A percentile compares a stretch with the other conserved stretches of the same genome.
These are phyloP conservation scores for Apiospora kogelbergensis DNA, from an alignment of 2,329 filamentous ascomycete genomes.

Conservation along the genomic window DNA sequence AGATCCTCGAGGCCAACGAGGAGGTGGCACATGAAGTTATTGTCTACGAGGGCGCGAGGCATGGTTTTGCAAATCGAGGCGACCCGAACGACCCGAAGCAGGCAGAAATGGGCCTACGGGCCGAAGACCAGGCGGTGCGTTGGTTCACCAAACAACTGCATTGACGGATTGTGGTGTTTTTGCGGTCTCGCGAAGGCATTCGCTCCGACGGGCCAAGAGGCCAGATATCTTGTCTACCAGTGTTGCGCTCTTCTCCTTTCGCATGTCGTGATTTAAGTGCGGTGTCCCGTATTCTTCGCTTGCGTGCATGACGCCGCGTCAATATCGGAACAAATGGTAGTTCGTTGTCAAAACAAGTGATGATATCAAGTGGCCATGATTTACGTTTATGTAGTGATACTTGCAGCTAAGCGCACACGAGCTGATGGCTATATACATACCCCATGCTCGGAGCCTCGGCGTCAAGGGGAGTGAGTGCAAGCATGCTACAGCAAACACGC, in stretches of 20 bases:
- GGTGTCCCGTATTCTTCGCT: background rate
- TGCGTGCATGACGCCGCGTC: background rate
- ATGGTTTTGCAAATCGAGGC: conserved; percentile 30
- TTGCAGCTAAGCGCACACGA: background rate
- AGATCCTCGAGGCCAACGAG: conserved; percentile 27
- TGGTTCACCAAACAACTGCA: conserved; percentile 27
- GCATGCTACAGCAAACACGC: background rate
- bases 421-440: background rate
- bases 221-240: background rate
- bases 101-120: conserved; percentile 23
- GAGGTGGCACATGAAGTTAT: conserved; percentile 23
- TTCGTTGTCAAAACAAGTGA: background rate
- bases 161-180: background rate
- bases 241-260: background rate
- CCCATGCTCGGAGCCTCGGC: background rate
- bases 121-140: conserved; percentile 28
- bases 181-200: background rate
- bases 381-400: background rate
- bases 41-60: conserved; percentile 29
- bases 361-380: no score
- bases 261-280: background rate
- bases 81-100: conserved; percentile 23
- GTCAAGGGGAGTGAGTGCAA: background rate
- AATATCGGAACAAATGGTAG: background rate
- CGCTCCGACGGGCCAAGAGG: background rate